phyloP scores from a whole-genome alignment of 805 yeast genomes.

The Wickerhamomyces rabaulensis region DNA sequence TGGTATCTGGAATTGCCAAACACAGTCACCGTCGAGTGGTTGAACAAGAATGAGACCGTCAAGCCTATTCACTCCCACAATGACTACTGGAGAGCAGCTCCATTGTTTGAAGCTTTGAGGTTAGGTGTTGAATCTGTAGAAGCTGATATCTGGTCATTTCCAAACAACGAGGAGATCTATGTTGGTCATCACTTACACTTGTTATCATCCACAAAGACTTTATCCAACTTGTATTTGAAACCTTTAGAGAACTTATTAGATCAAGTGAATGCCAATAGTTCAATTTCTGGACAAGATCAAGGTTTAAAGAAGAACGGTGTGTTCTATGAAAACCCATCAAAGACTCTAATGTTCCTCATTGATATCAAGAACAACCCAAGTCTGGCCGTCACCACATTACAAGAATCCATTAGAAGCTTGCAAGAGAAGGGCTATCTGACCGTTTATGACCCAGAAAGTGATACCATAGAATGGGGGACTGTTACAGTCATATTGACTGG shows the following conservation, averaged over 20 bases:
- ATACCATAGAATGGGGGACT: conserved; percentile 42
- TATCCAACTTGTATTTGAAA: conserved; percentile 45
- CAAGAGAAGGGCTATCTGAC: conserved; percentile 46
- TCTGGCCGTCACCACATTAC: conserved; percentile 41
- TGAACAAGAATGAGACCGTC: conserved; percentile 1
- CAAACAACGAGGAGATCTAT: conserved; percentile 32
- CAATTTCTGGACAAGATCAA: background rate
- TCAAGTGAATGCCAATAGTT: conserved; percentile 30
- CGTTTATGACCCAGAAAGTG: conserved; percentile 33
- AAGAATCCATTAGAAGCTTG: conserved; percentile 41
- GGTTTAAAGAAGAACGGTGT: conserved; percentile 12
- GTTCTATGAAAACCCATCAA: conserved; percentile 33
- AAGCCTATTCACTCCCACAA: conserved; percentile 58
- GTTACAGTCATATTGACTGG: conserved; percentile 65
- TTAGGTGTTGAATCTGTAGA: conserved; percentile 55
- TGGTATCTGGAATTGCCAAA: background rate
- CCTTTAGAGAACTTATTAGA: conserved; percentile 46
- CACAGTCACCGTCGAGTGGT: background rate
- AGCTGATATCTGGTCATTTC: conserved; percentile 57
- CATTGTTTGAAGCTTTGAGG: conserved; percentile 50
- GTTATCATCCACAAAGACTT: conserved; percentile 38
- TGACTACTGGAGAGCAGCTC: conserved; percentile 59
- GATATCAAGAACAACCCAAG: conserved; percentile 54
- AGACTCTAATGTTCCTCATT: conserved; percentile 55
- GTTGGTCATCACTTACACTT: conserved; percentile 58